Evolutionary conservation across 2,329 filamentous ascomycete genomes (phyloP).

Genomic region (Paraphoma sp.): DNA sequence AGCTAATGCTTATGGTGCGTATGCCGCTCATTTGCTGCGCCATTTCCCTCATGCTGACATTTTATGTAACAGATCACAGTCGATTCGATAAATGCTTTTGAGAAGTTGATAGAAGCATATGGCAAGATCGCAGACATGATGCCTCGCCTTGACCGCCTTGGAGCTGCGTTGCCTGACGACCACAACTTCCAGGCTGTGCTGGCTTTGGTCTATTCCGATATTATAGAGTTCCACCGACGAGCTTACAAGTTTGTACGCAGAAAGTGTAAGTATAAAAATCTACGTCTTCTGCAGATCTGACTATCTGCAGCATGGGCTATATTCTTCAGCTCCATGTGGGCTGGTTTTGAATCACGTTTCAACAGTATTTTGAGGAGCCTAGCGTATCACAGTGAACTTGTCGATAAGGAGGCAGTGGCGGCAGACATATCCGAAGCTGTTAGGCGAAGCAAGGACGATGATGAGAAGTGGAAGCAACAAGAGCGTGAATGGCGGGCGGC

Average conservation of each 20-base stretch:
- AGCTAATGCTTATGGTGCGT: constrained; percentile 16
- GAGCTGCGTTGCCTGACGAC: constrained; percentile 33
- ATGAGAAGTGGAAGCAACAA: constrained; percentile 20
- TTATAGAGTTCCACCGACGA: constrained; percentile 55
- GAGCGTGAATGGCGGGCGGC: constrained; percentile 10
- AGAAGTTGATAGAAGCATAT: constrained; percentile 52
- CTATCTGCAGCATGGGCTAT: constrained; percentile 25
- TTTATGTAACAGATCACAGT: constrained; percentile 14
- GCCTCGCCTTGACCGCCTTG: constrained; percentile 46
- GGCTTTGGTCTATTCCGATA: constrained; percentile 55
- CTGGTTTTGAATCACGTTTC: constrained; percentile 26
- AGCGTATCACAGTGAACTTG: constrained; percentile 25
- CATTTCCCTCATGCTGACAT: too few species aligned
- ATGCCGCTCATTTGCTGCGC: too few species aligned
- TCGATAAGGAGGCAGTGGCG: constrained; percentile 31
- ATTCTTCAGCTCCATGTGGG: constrained; percentile 34
- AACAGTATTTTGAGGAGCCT: constrained; percentile 24
- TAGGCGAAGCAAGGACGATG: constrained; percentile 13
- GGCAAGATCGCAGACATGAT: constrained; percentile 49
- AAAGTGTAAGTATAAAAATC: constrained; percentile 31
- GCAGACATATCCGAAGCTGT: constrained; percentile 23
- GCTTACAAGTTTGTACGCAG: constrained; percentile 56
- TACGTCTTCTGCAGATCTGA: neutral
- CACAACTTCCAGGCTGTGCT: constrained; percentile 50
- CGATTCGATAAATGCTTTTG: constrained; percentile 50